Conservation (phyloP, 768 basidiomycete genomes). For the Auriscalpium microsporum region DNA sequence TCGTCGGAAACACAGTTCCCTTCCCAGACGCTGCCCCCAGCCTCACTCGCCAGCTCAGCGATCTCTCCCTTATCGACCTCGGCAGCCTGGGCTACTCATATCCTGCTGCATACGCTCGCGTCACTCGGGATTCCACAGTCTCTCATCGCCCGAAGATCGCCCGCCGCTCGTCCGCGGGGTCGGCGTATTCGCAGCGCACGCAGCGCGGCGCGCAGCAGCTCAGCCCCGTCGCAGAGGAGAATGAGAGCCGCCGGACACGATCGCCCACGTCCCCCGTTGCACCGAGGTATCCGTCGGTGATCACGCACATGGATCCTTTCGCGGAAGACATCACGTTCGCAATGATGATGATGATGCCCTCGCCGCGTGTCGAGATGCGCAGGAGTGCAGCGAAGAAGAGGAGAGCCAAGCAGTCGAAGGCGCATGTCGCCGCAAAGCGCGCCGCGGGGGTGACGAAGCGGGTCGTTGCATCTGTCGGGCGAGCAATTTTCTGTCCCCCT, state of each 20-base stretch:
- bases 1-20: constrained; percentile 8
- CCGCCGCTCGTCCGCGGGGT: constrained; percentile 10
- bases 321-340: constrained; percentile 13
- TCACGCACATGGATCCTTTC: constrained; percentile 1
- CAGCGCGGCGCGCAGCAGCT: constrained; percentile 10
- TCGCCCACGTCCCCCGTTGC: too few relatives aligned
- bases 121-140: constrained; percentile 5
- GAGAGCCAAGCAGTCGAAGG: neutral
- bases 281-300: too few relatives aligned
- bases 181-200: constrained; percentile 10
- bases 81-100: constrained; percentile 14
- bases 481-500: neutral
- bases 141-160: constrained; percentile 5
- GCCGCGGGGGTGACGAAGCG: constrained; percentile 7
- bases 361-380: constrained; percentile 9
- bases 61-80: constrained; percentile 4
- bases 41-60: constrained; percentile 12
- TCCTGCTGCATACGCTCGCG: constrained; percentile 5
- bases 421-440: neutral
- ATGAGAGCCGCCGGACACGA: constrained; percentile 2
- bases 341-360: constrained; percentile 6
- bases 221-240: constrained; percentile 15
- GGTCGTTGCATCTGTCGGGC: constrained; percentile 1
- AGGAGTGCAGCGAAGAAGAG: neutral
- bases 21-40: constrained; percentile 9